Evolutionary conservation across 805 yeast species (phyloP), one percentile per base, ranked within the genome.

Genomic region (Candida maesae): DNA sequence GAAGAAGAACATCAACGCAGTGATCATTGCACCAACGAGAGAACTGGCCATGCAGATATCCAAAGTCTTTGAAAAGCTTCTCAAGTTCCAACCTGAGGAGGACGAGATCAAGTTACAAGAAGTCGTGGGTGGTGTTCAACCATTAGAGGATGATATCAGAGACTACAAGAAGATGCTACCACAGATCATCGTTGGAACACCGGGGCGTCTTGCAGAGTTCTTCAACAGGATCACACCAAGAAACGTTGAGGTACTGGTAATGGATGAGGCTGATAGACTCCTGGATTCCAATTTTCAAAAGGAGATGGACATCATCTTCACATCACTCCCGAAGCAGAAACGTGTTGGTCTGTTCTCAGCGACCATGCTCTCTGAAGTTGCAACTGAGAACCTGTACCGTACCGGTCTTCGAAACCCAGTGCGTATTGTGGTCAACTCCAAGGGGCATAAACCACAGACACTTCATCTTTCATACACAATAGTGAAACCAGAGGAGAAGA

Each of bases 341-440:
- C 73, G 99, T 55, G 88, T 95, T 0, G 99, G 98, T 1, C 67
- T 91, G 15, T 91, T 91, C 58, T 88, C 96, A 1, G 99, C 99
- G 2, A 93, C 99, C 0, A 79, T 93, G 37, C 48, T 47, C 35
- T 39, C 48, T 6, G 76, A 85, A 6, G 80, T 85, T 41, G 93
- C 96, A 0, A 88, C 93, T 10, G 70, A 75, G 26, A 77, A 78
- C 38, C 77, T 93, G 19, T 87, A 88, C 59, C 79, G 84, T 43
- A 82, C 95, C 1, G 98, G 98, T 14, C 78, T 93, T 77, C 74
- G 95, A 40, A 91, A 93, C 59, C 99, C 99, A 0, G 95, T 91
- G 11, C 84, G 81, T 55, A 74, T 93, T 23, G 76, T 82, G 2
- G 99, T 91, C 16, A 83, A 78, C 48, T 73, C 84, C 2, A 66